Evolutionary conservation across 202 grass and related monocot genomes (phyloP).

Genomic region (Saccharum hybrid): DNA sequence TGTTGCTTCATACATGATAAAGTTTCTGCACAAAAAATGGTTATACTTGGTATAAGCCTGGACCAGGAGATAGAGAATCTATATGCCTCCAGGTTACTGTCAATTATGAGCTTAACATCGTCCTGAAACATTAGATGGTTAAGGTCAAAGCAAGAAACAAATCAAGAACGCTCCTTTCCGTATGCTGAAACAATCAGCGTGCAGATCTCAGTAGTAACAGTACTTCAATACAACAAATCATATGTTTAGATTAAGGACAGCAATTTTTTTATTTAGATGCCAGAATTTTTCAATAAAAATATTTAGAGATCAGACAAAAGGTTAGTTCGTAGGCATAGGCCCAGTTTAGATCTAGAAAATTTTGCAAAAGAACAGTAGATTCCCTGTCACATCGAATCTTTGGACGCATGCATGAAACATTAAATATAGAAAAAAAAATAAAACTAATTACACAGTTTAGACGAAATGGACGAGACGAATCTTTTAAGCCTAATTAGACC

Average conservation of each 20-base stretch:
- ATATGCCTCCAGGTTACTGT: too few relatives aligned
- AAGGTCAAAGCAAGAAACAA: not conserved
- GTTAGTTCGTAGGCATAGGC: not conserved
- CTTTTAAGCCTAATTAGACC: too few relatives aligned
- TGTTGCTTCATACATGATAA: too few relatives aligned
- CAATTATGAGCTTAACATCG: slow-evolving; percentile 64
- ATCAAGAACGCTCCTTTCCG: not conserved
- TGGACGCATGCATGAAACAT: too few relatives aligned
- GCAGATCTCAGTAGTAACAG: not conserved
- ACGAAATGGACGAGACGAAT: too few relatives aligned
- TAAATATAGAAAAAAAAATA: not conserved
- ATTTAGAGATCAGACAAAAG: not conserved
- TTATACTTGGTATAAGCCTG: too few relatives aligned
- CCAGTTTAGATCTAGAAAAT: too few relatives aligned
- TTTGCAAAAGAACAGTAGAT: too few relatives aligned
- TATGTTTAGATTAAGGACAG: not conserved
- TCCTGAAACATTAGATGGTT: slow-evolving; percentile 61
- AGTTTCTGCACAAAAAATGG: too few relatives aligned
- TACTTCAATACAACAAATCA: not conserved
- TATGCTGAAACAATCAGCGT: not conserved
- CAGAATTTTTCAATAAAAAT: not conserved
- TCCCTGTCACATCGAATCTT: too few relatives aligned
- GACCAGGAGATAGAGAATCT: too few relatives aligned
- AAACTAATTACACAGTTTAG: too few relatives aligned
- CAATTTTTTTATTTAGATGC: not conserved